Conservation (phyloP, 2,329 filamentous ascomycete genomes). For the Aspergillus transmontanensis region DNA sequence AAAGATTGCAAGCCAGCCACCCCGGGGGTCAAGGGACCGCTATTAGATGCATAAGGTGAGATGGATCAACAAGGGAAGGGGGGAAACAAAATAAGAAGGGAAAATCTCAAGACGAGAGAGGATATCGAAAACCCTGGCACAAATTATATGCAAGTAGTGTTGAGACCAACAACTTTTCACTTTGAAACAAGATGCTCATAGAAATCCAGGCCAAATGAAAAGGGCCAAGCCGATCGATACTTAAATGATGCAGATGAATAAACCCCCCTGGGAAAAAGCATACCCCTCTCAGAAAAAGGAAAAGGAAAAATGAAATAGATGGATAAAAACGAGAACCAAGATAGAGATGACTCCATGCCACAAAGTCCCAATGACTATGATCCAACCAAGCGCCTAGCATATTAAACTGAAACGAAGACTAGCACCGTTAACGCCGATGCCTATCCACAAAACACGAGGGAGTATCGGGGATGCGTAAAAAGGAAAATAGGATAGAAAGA, state of each 20-base stretch:
- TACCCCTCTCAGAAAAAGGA: constrained; percentile 11
- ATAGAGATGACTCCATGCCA: constrained; percentile 21
- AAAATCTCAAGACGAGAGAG: constrained; percentile 15
- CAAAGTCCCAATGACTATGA: constrained; percentile 19
- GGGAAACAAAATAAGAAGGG: background rate
- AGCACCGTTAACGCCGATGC: constrained; percentile 26
- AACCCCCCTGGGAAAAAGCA: constrained; percentile 4
- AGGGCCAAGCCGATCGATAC: constrained; percentile 8
- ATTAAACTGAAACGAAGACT: constrained; percentile 16
- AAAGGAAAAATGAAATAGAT: constrained; percentile 2
- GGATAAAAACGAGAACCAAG: background rate
- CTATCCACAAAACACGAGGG: constrained; percentile 19
- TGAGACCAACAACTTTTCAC: constrained; percentile 18
- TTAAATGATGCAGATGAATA: constrained; percentile 21
- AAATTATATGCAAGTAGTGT: constrained; percentile 24
- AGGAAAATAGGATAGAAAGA: constrained; percentile 14
- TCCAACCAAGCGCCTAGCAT: constrained; percentile 27
- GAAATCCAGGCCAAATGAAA: constrained; percentile 14
- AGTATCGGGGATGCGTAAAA: constrained; percentile 17
- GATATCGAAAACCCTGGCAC: constrained; percentile 24
- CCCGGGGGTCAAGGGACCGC: constrained; percentile 6
- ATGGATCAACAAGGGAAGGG: background rate
- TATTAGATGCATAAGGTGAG: constrained; percentile 13
- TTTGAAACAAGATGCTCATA: constrained; percentile 20
- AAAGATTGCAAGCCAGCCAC: constrained; percentile 3